Evolutionary conservation across 1,139 yeast genomes (phyloP).

Genomic region (Yamadazyma aaseri): DNA sequence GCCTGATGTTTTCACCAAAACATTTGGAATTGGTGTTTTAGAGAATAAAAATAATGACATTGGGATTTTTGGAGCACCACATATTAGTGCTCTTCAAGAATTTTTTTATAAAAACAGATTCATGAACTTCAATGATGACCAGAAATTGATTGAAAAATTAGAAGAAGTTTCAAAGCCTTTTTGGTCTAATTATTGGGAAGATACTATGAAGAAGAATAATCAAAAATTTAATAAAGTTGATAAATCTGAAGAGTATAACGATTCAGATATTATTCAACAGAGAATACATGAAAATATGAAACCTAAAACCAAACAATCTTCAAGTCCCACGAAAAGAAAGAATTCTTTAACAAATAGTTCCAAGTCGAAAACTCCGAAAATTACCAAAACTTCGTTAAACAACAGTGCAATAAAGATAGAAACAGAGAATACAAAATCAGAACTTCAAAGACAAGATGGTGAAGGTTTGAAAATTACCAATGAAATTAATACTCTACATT

Average conservation of each 20-base stretch:
- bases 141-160: constrained; percentile 27
- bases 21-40: constrained; percentile 44
- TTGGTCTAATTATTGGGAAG: constrained; percentile 55
- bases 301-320: constrained; percentile 7
- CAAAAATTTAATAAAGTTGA: constrained; percentile 32
- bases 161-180: constrained; percentile 36
- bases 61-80: constrained; percentile 60
- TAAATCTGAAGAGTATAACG: constrained; percentile 18
- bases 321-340: constrained; percentile 7
- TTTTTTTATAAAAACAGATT: constrained; percentile 55
- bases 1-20: constrained; percentile 36
- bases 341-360: constrained; percentile 6
- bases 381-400: constrained; percentile 1
- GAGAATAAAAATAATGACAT: constrained; percentile 21
- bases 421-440: constrained; percentile 9
- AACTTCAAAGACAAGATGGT: constrained; percentile 18
- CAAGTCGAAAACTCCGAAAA: constrained; percentile 3
- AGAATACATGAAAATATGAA: constrained; percentile 15
- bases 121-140: constrained; percentile 25
- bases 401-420: constrained; percentile 11
- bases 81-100: constrained; percentile 50
- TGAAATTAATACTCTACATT: constrained; percentile 15
- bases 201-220: constrained; percentile 32
- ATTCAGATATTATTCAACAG: constrained; percentile 15
- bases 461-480: constrained; percentile 22